A percentile compares a stretch with the other conserved stretches of the same genome.
Evolutionary conservation across 805 yeast species (phyloP).

Genomic region (Limtongia smithiae): DNA sequence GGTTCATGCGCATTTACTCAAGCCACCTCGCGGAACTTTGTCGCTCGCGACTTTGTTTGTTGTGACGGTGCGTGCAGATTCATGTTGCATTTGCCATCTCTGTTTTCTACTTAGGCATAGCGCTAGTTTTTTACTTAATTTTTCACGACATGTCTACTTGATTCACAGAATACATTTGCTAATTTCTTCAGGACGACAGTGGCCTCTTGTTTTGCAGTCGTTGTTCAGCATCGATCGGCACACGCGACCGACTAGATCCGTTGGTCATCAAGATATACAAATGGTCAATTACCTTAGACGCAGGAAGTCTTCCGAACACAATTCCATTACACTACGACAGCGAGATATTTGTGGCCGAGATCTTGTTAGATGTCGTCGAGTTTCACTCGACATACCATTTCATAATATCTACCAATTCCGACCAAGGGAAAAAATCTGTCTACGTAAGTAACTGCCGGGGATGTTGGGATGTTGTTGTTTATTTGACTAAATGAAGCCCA

Average conservation of each 20-base stretch:
- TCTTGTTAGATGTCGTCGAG: constrained; percentile 44
- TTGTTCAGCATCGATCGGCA: constrained; percentile 2
- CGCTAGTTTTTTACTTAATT: too few relatives aligned
- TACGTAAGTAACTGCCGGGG: constrained; percentile 9
- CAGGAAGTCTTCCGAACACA: not conserved
- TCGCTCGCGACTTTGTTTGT: not conserved
- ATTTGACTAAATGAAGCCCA: not conserved
- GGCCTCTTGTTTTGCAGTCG: too few relatives aligned
- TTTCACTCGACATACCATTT: constrained; percentile 44
- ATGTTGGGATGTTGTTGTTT: not conserved
- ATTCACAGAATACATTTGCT: too few relatives aligned
- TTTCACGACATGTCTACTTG: too few relatives aligned
- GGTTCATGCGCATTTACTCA: not conserved
- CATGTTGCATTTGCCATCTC: too few relatives aligned
- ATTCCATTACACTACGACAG: not conserved
- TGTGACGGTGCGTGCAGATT: constrained; percentile 3
- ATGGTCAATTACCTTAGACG: constrained; percentile 49
- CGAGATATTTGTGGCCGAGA: constrained; percentile 30
- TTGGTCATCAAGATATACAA: constrained; percentile 44
- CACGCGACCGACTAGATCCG: not conserved
- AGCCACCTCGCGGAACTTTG: not conserved
- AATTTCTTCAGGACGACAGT: too few relatives aligned
- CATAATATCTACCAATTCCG: constrained; percentile 28
- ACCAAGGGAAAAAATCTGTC: not conserved
- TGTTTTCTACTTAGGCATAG: too few relatives aligned